Percentiles rank a stretch among this genome's conserved stretches.
phyloP scores from a whole-genome alignment of 345 rosid species.

The Acer campestre region DNA sequence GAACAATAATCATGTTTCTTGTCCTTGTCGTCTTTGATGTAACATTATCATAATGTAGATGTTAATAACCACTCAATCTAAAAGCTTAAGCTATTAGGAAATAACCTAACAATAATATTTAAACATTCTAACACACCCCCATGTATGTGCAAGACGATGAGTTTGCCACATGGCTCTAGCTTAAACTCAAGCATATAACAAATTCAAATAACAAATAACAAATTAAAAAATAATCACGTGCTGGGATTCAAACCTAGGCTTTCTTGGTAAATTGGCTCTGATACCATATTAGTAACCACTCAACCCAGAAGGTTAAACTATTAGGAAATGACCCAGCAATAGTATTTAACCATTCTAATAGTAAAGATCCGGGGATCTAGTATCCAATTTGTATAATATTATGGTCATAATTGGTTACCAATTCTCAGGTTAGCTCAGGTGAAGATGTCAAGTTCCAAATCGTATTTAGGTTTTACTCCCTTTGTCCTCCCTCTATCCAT shows the following conservation, averaged over 20 bases:
- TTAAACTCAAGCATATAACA: neutral
- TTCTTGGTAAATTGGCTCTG: neutral
- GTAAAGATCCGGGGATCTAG: neutral
- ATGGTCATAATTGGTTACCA: neutral
- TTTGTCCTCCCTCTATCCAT: neutral
- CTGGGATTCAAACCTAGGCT: neutral
- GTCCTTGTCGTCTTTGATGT: neutral
- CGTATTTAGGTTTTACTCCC: neutral
- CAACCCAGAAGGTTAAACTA: neutral
- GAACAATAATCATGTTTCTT: neutral
- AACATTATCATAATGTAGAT: neutral
- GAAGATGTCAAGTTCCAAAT: neutral
- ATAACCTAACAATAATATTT: neutral
- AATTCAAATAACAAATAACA: neutral
- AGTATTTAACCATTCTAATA: neutral
- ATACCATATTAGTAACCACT: neutral
- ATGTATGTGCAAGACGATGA: neutral
- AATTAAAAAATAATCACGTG: neutral
- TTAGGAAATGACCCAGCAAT: neutral
- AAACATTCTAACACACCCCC: no score
- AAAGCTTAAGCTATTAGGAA: neutral
- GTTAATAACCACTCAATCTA: neutral
- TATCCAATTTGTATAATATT: neutral
- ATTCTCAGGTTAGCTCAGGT: neutral
- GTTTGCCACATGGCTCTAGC: neutral